These are phyloP conservation scores for Colletotrichum abscissum DNA, from an alignment of 2,329 filamentous ascomycete species.

Conservation along the genomic window DNA sequence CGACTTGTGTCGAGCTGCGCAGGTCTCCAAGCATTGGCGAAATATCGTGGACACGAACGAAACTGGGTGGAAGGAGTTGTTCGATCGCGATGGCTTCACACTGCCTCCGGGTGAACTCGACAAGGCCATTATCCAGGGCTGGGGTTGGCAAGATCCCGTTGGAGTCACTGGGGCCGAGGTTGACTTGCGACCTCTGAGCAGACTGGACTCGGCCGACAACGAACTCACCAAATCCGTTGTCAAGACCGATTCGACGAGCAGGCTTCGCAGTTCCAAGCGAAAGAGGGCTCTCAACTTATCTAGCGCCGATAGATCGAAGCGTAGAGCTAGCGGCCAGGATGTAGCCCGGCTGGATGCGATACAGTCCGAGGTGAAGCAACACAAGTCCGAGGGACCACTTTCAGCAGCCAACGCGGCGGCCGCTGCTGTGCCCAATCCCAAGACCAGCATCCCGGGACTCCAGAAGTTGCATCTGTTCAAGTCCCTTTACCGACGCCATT, in stretches of 20 bases:
- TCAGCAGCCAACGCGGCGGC: slow-evolving; percentile 89
- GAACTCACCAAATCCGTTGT: slow-evolving; percentile 56
- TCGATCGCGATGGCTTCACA: slow-evolving; percentile 85
- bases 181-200: slow-evolving; percentile 75
- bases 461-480: slow-evolving; percentile 94
- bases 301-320: slow-evolving; percentile 63
- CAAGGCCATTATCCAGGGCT: slow-evolving; percentile 88
- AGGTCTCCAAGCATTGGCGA: slow-evolving; percentile 95
- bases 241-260: slow-evolving; percentile 56
- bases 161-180: slow-evolving; percentile 81
- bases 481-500: slow-evolving; percentile 91
- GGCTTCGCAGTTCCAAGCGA: slow-evolving; percentile 64
- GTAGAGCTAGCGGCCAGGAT: slow-evolving; percentile 62
- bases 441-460: slow-evolving; percentile 81
- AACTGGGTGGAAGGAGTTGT: slow-evolving; percentile 92
- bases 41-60: slow-evolving; percentile 92
- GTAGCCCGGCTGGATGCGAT: slow-evolving; percentile 54
- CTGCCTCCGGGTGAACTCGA: slow-evolving; percentile 86
- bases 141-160: slow-evolving; percentile 95
- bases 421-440: slow-evolving; percentile 82
- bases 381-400: slow-evolving; percentile 83
- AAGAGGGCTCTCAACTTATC: slow-evolving; percentile 63
- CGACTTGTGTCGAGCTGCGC: slow-evolving; percentile 89
- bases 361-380: slow-evolving; percentile 54
- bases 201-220: slow-evolving; percentile 63